Evolutionary conservation across 2,329 filamentous ascomycete species (phyloP).

Genomic region (Colletotrichum sp.): DNA sequence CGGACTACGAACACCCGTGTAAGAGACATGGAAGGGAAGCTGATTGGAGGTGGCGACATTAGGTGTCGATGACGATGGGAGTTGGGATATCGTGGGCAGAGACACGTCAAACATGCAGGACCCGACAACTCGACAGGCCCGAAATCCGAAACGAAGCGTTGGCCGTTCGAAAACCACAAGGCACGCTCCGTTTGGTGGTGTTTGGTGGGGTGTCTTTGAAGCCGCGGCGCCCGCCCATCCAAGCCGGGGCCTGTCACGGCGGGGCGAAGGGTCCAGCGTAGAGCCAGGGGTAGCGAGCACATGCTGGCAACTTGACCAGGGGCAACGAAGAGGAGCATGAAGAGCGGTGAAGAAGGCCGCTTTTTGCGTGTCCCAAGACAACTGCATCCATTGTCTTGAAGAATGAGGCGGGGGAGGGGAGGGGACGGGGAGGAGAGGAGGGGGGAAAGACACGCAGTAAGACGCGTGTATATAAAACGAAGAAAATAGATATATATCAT

Average conservation of each 20-base stretch:
- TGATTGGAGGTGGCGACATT: conserved; percentile 14
- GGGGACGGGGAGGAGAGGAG: neutral
- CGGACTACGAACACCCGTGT: conserved; percentile 21
- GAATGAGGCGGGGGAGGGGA: neutral
- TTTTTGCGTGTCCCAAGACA: neutral
- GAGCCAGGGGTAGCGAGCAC: conserved; percentile 6
- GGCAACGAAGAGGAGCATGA: neutral
- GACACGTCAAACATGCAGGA: conserved; percentile 17
- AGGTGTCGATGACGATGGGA: neutral
- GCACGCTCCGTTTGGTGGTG: neutral
- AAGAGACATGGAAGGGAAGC: conserved; percentile 8
- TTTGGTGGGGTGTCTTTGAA: neutral
- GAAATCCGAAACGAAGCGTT: neutral
- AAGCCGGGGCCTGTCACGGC: neutral
- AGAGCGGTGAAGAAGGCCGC: conserved; percentile 10
- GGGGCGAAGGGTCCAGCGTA: conserved; percentile 13
- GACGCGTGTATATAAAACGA: neutral
- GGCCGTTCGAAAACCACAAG: neutral
- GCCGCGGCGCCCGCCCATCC: conserved; percentile 5
- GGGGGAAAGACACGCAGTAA: neutral
- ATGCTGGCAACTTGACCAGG: neutral
- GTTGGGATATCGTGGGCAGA: neutral
- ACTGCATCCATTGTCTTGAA: neutral
- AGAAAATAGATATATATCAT: neutral
- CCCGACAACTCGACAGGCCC: conserved; percentile 1